Percentiles rank a stretch among this genome's conserved stretches.
phyloP scores from a whole-genome alignment of 106 monocot species.

The Acorus gramineus region DNA sequence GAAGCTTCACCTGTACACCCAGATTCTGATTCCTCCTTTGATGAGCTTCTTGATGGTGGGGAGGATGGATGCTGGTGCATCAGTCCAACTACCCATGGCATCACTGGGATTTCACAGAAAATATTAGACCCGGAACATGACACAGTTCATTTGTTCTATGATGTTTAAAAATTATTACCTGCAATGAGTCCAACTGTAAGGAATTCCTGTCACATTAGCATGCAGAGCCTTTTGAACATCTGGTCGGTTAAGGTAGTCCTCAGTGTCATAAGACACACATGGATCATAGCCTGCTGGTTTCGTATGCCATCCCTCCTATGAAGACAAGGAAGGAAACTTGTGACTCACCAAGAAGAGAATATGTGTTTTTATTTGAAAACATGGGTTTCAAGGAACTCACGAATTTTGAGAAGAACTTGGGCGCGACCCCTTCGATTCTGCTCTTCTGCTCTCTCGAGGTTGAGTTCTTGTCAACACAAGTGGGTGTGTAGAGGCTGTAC shows the following conservation, averaged over 20 bases:
- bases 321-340: background rate
- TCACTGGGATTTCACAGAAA: slow-evolving; percentile 13
- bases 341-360: background rate
- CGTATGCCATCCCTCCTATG: slow-evolving; percentile 43
- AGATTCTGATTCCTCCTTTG: slow-evolving; percentile 54
- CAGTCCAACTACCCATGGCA: slow-evolving; percentile 30
- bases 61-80: slow-evolving; percentile 31
- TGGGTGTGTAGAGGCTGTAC: slow-evolving; percentile 72
- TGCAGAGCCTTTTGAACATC: slow-evolving; percentile 64
- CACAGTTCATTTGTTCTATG: no score
- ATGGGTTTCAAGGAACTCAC: background rate
- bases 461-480: slow-evolving; percentile 20
- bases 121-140: no score
- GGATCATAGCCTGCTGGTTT: slow-evolving; percentile 56
- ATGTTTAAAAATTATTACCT: slow-evolving; percentile 4
- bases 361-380: background rate
- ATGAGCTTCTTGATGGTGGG: slow-evolving; percentile 66
- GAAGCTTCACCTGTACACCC: slow-evolving; percentile 72
- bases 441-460: slow-evolving; percentile 2
- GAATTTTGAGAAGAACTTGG: slow-evolving; percentile 4
- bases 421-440: slow-evolving; percentile 2
- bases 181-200: slow-evolving; percentile 41
- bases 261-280: slow-evolving; percentile 29
- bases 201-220: slow-evolving; percentile 31
- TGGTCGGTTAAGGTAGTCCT: slow-evolving; percentile 42